These are phyloP conservation scores for Phalaenopsis aphrodite DNA, from an alignment of 106 monocot species.

Conservation along the genomic window DNA sequence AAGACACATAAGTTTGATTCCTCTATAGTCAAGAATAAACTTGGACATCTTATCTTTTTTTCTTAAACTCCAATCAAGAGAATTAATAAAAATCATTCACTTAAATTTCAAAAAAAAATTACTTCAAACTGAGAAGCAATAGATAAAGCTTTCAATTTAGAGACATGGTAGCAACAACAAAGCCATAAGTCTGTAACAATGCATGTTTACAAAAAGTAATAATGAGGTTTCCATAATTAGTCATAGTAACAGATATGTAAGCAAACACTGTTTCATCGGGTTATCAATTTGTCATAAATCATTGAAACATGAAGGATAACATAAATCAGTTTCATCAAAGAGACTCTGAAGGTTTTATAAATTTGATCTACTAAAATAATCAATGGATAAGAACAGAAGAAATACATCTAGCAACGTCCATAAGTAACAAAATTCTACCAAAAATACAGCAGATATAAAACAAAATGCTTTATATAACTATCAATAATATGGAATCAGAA, in stretches of 20 bases:
- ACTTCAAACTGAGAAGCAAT: not conserved
- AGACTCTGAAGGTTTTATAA: not conserved
- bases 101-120: not conserved
- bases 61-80: too few relatives aligned
- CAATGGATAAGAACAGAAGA: not conserved
- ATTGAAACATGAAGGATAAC: not conserved
- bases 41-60: too few relatives aligned
- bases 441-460: too few relatives aligned
- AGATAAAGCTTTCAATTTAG: not conserved
- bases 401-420: not conserved
- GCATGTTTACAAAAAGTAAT: not conserved
- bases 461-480: not conserved
- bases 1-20: too few relatives aligned
- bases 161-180: too few relatives aligned
- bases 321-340: not conserved
- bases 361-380: not conserved
- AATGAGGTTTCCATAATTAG: not conserved
- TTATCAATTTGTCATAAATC: not conserved
- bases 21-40: too few relatives aligned
- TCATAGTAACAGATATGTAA: not conserved
- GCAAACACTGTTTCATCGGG: not conserved
- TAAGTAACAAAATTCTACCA: not conserved
- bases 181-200: too few relatives aligned
- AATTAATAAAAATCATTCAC: not conserved
- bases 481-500: not conserved